A percentile compares a stretch with the other conserved stretches of the same genome.
Conservation (phyloP, 1,284 basidiomycete species). For the Porodaedalea pini region DNA sequence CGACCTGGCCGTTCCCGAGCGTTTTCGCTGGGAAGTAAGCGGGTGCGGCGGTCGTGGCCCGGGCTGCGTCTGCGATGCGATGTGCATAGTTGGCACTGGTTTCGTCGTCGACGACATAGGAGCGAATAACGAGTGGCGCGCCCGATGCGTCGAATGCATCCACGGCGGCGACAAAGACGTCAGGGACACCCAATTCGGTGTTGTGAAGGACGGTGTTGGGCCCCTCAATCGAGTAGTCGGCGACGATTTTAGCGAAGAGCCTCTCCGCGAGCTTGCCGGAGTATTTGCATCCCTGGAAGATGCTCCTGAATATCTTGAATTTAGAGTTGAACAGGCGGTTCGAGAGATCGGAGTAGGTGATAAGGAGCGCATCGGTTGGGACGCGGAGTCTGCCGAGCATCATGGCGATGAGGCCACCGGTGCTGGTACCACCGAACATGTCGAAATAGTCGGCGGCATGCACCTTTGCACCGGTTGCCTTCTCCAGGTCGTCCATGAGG, state of each 20-base stretch:
- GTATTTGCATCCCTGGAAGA: slow-evolving; percentile 1
- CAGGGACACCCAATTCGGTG: background rate
- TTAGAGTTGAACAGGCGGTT: background rate
- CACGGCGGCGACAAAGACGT: background rate
- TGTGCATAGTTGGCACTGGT: background rate
- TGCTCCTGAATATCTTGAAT: background rate
- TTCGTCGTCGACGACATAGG: background rate
- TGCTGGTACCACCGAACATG: slow-evolving; percentile 14
- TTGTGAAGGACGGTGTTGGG: background rate
- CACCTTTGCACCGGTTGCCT: no score
- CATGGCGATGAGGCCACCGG: slow-evolving; percentile 21
- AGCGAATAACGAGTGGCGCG: background rate
- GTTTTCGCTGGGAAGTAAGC: background rate
- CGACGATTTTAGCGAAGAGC: background rate
- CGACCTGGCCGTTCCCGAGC: background rate
- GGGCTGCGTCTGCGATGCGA: background rate
- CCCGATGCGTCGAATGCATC: background rate
- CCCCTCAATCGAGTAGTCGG: background rate
- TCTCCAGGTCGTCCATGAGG: no score
- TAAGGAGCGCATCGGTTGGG: background rate
- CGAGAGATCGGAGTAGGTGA: background rate
- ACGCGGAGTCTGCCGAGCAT: slow-evolving; percentile 19
- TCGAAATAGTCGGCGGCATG: slow-evolving; percentile 8
- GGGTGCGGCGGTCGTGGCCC: slow-evolving; percentile 2
- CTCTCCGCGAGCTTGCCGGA: background rate